These are phyloP conservation scores for Talaromyces sp. DNA, from an alignment of 2,329 filamentous ascomycete species.

Conservation along the genomic window DNA sequence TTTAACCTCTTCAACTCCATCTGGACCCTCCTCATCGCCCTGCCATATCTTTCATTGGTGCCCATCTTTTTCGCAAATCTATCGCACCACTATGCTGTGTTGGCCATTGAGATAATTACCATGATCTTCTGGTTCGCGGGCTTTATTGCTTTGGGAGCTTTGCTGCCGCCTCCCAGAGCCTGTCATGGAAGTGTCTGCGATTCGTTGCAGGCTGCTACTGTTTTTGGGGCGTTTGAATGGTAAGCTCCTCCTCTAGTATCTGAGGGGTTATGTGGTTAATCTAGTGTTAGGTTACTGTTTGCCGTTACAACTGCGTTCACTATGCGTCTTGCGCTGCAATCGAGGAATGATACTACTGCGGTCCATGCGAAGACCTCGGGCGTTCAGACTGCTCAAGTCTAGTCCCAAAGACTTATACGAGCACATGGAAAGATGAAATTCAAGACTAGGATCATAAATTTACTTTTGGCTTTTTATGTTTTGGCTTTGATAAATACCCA, in stretches of 20 bases:
- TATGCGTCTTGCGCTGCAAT: constrained; percentile 8
- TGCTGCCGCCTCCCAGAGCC: constrained; percentile 34
- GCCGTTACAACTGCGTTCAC: constrained; percentile 14
- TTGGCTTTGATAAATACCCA: not conserved
- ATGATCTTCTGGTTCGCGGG: constrained; percentile 89
- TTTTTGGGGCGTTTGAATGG: constrained; percentile 48
- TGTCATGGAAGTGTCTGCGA: constrained; percentile 53
- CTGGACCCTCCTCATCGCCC: constrained; percentile 66
- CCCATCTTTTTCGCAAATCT: constrained; percentile 58
- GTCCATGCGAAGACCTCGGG: constrained; percentile 10
- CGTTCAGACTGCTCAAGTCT: constrained; percentile 9
- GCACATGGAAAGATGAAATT: not conserved
- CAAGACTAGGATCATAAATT: not conserved
- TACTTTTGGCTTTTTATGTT: not conserved
- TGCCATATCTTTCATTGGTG: constrained; percentile 64
- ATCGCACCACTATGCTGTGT: constrained; percentile 60
- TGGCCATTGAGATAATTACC: constrained; percentile 65
- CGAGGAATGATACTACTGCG: not conserved
- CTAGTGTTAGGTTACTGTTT: constrained; percentile 8
- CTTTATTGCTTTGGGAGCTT: constrained; percentile 69
- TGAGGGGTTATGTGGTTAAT: not conserved
- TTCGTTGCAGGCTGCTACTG: constrained; percentile 50
- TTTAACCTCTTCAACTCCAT: constrained; percentile 76
- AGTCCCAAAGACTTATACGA: not conserved
- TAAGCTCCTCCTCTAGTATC: constrained; percentile 23